Base-by-base conservation (phyloP, 805 yeast species). In the Wickerhamomyces ciferrii region DNA sequence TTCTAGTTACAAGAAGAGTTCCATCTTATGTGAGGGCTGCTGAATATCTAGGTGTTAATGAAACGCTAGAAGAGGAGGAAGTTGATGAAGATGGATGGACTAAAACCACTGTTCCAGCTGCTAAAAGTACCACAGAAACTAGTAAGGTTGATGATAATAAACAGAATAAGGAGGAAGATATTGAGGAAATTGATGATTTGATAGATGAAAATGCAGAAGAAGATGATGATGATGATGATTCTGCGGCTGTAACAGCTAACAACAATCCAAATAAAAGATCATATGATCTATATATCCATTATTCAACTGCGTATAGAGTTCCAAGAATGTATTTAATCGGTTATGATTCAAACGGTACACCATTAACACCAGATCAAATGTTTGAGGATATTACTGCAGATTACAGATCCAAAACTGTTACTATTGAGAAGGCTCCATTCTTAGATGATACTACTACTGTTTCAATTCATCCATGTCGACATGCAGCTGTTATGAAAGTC, bases 391-490 rank as follows among this genome's bases (percentile, higher is more conserved):
- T 94, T 41, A 79, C 91, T 2, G 78, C 84, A 35, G 99, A 94
- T 62, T 94, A 94, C 66, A 81, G 92, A 59, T 89, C 92, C 58
- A 94, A 94, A 67, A 94, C 99, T 1, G 99, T 92, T 19, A 94
- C 99, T 0, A 92, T 94, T 48, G 99, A 94, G 65, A 81, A 79
- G 52, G 83, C 96, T 6, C 98, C 99, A 13, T 90, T 90, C 56
- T 74, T 83, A 44, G 79, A 77, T 42, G 80, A 83, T 59, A 85
- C 94, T 0, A 66, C 75, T 45, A 74, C 87, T 0, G 90, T 94
- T 7, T 87, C 96, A 8, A 92, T 94, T 43, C 99, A 94, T 62
- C 99, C 99, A 2, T 94, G 99, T 63, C 83, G 84, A 54, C 99
- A 94, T 63, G 91, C 98, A 2, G 81, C 84, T 36, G 99, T 94